Conservation (phyloP, 345 rosid genomes). For the Eutrema japonicum region DNA sequence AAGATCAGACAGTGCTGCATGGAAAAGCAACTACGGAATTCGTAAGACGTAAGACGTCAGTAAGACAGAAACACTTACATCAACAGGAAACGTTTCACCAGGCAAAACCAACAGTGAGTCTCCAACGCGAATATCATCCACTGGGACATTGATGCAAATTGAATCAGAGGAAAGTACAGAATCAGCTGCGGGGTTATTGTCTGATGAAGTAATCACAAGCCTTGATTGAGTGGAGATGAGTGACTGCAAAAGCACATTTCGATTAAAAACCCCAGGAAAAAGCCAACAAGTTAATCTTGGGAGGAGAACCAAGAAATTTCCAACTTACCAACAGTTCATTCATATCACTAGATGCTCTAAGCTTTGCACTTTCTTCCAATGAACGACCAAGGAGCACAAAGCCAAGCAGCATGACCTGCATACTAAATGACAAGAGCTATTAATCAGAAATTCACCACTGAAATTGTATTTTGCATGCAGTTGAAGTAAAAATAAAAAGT, state of each 20-base stretch:
- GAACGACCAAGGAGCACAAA: slow-evolving; percentile 96
- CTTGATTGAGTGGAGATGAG: slow-evolving; percentile 86
- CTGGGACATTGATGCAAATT: slow-evolving; percentile 78
- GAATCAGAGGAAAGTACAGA: slow-evolving; percentile 79
- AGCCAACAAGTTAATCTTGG: background rate
- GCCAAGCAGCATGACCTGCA: slow-evolving; percentile 99
- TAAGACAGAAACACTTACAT: slow-evolving; percentile 58
- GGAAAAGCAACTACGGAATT: slow-evolving; percentile 27
- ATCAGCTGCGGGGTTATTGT: slow-evolving; percentile 55
- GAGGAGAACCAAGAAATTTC: slow-evolving; percentile 8
- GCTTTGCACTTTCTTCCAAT: slow-evolving; percentile 86
- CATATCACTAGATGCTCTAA: slow-evolving; percentile 89
- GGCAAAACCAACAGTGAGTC: slow-evolving; percentile 85
- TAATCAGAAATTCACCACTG: slow-evolving; percentile 49
- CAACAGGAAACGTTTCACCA: slow-evolving; percentile 94
- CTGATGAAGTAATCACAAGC: slow-evolving; percentile 81
- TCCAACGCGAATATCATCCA: slow-evolving; percentile 90
- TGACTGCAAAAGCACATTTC: slow-evolving; percentile 63
- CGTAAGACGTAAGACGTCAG: slow-evolving; percentile 20
- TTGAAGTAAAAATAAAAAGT: background rate
- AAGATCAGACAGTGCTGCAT: slow-evolving; percentile 12
- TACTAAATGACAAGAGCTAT: slow-evolving; percentile 60
- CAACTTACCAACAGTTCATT: slow-evolving; percentile 86
- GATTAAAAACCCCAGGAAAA: slow-evolving; percentile 10
- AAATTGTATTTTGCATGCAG: slow-evolving; percentile 10